Percentiles rank a stretch among this genome's conserved stretches.
These are phyloP conservation scores for Saccharomyces hybrid DNA, from an alignment of 1,139 yeast genomes.

Conservation along the genomic window DNA sequence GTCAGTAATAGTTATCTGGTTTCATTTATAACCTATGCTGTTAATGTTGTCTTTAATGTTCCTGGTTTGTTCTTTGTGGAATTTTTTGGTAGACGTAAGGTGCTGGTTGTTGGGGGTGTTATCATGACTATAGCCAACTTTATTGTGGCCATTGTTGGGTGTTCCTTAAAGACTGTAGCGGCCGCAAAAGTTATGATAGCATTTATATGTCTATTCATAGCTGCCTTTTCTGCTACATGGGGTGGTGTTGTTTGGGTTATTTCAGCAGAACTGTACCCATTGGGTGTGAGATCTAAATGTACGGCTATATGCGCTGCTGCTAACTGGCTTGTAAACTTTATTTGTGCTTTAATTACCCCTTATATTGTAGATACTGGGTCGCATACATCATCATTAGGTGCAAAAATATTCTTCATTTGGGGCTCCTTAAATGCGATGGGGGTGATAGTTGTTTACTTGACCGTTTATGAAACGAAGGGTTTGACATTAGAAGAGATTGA, in stretches of 20 bases:
- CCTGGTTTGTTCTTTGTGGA: constrained; percentile 70
- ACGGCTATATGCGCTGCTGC: constrained; percentile 73
- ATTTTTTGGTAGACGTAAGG: constrained; percentile 56
- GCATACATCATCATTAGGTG: constrained; percentile 59
- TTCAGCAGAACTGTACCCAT: constrained; percentile 72
- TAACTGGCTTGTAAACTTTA: constrained; percentile 77
- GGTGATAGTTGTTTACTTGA: constrained; percentile 49
- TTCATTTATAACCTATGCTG: constrained; percentile 66
- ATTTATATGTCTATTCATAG: constrained; percentile 70
- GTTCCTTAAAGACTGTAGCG: constrained; percentile 39
- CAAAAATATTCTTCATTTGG: constrained; percentile 70
- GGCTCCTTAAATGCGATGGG: constrained; percentile 61
- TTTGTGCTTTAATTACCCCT: constrained; percentile 70
- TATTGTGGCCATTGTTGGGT: constrained; percentile 62
- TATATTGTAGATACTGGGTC: constrained; percentile 56
- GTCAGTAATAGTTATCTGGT: constrained; percentile 53
- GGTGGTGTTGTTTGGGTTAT: constrained; percentile 81
- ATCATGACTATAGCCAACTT: constrained; percentile 60
- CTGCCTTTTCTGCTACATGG: constrained; percentile 81
- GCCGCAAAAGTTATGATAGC: constrained; percentile 74
- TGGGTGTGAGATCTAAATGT: constrained; percentile 72
- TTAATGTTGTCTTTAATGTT: constrained; percentile 59
- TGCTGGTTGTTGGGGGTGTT: constrained; percentile 54
- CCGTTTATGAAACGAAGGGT: constrained; percentile 72
- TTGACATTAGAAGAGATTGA: constrained; percentile 69